Conservation (phyloP, 345 rosid species). For the Citrus cavaleriei region DNA sequence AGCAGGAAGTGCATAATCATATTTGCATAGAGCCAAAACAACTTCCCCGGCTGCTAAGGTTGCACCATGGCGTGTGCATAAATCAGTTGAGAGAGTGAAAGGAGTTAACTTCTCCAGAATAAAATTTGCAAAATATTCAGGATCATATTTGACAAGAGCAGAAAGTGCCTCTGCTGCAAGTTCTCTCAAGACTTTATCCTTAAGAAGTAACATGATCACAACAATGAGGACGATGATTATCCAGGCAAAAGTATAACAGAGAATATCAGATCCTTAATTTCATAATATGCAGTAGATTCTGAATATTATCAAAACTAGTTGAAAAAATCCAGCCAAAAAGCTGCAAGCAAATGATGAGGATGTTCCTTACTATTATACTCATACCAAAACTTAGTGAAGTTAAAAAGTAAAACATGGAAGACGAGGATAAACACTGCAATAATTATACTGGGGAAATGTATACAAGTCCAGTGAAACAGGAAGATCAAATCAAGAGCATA, state of each 20-base stretch:
- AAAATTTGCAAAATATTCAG: conserved; percentile 56
- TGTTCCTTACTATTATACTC: background rate
- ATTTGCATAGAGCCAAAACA: conserved; percentile 66
- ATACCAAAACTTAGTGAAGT: background rate
- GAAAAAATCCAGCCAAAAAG: background rate
- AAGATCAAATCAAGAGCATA: conserved; percentile 35
- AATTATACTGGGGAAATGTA: background rate
- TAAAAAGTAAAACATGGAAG: background rate
- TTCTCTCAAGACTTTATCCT: conserved; percentile 95
- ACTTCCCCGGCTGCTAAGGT: conserved; percentile 86
- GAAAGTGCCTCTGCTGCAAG: conserved; percentile 84
- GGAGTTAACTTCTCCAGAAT: conserved; percentile 75
- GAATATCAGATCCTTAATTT: background rate
- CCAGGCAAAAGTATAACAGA: background rate
- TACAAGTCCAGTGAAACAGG: background rate
- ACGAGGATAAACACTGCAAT: background rate
- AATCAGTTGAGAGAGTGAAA: conserved; percentile 81
- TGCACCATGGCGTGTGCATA: conserved; percentile 93
- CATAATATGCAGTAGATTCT: background rate
- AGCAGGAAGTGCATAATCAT: conserved; percentile 46
- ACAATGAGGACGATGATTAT: background rate
- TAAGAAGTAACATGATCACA: background rate
- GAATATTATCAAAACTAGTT: background rate
- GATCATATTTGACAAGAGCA: conserved; percentile 83
- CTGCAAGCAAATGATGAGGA: background rate